phyloP scores from a whole-genome alignment of 1,284 basidiomycete species.

The Tilletiopsis washingtonensis region DNA sequence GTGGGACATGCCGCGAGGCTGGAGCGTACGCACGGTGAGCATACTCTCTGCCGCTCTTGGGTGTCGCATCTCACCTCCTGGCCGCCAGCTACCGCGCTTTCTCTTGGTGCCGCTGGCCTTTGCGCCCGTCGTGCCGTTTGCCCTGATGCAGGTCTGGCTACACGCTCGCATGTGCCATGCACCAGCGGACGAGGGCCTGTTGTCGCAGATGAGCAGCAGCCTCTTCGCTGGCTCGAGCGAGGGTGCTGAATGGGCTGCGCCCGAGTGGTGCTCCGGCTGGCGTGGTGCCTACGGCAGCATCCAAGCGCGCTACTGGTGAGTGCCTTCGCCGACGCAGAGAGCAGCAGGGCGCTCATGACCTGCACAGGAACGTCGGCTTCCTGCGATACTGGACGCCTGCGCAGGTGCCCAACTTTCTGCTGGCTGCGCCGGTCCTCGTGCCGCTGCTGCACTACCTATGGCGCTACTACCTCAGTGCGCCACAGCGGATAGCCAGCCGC shows the following conservation, averaged over 20 bases:
- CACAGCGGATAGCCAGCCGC: not conserved
- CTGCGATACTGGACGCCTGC: slow-evolving; percentile 73
- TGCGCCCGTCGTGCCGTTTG: slow-evolving; percentile 58
- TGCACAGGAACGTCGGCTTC: slow-evolving; percentile 63
- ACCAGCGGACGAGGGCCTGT: slow-evolving; percentile 56
- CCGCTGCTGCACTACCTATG: slow-evolving; percentile 4
- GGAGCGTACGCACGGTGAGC: slow-evolving; percentile 27
- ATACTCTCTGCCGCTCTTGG: slow-evolving; percentile 4
- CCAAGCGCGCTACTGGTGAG: slow-evolving; percentile 71
- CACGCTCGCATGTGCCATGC: not conserved
- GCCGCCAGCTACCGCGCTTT: not conserved
- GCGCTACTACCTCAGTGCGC: not conserved
- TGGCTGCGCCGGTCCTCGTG: slow-evolving; percentile 63
- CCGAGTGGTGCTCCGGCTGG: too few species aligned
- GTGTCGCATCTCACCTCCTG: not conserved
- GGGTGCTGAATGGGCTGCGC: slow-evolving; percentile 61
- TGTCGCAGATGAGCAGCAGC: slow-evolving; percentile 56
- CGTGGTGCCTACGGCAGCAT: slow-evolving; percentile 67
- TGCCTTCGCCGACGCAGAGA: not conserved
- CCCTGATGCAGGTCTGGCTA: slow-evolving; percentile 58
- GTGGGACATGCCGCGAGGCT: slow-evolving; percentile 55
- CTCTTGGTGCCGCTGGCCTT: slow-evolving; percentile 40
- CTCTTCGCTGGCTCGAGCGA: slow-evolving; percentile 16
- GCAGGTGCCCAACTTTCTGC: slow-evolving; percentile 79
- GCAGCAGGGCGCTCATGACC: not conserved